Evolutionary conservation across 345 rosid genomes (phyloP).

Genomic region (Hevea brasiliensis): DNA sequence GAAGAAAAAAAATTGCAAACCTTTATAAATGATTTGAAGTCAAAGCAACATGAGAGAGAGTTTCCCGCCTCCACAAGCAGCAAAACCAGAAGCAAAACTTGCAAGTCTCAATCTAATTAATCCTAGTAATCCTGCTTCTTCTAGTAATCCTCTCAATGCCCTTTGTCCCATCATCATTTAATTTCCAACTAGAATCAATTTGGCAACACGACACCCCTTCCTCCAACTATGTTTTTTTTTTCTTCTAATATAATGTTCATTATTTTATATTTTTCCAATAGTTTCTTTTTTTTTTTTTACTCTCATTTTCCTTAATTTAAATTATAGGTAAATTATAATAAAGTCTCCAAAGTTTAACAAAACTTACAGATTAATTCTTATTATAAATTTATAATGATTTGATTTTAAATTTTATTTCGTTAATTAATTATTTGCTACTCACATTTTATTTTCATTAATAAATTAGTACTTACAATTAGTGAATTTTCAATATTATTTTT

Average conservation of each 20-base stretch:
- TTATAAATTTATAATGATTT: no score
- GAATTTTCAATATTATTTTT: no score
- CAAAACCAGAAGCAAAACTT: constrained; percentile 4
- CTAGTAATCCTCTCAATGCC: constrained; percentile 13
- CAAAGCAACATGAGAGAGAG: not conserved
- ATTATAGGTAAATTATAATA: no score
- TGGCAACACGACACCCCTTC: constrained; percentile 26
- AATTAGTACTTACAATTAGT: no score
- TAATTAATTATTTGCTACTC: no score
- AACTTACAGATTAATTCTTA: no score
- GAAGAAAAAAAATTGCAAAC: no score
- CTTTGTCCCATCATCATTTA: constrained; percentile 35
- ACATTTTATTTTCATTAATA: no score
- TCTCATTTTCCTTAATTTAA: no score
- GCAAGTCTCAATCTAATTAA: constrained; percentile 11
- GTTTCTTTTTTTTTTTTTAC: not conserved
- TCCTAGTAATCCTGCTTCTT: not conserved
- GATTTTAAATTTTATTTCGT: no score
- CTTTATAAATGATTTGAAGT: no score
- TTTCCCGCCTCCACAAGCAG: constrained; percentile 44
- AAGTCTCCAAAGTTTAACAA: no score
- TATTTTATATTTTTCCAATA: not conserved
- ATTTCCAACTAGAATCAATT: constrained; percentile 38
- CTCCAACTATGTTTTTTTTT: constrained; percentile 16
- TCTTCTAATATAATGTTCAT: not conserved